phyloP scores from a whole-genome alignment of 2,329 filamentous ascomycete genomes.

The Diaporthe vaccinii region DNA sequence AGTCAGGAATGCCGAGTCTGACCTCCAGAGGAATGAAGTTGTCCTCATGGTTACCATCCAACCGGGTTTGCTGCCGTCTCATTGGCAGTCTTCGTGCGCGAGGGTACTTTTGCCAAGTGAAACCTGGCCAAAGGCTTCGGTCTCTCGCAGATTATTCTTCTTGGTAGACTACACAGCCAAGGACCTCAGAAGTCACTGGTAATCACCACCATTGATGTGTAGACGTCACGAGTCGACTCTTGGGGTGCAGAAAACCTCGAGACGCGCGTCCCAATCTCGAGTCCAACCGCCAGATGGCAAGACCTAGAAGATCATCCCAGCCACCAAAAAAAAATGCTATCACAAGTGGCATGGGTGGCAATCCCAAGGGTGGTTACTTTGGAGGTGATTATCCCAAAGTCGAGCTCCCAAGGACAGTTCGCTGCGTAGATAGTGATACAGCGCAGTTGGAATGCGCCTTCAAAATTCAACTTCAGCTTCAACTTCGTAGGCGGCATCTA shows the following conservation, averaged over 20 bases:
- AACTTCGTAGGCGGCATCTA: constrained; percentile 67
- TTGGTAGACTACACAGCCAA: neutral
- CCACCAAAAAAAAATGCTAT: neutral
- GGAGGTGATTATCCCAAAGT: neutral
- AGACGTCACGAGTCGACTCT: neutral
- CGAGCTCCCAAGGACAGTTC: neutral
- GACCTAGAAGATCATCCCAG: neutral
- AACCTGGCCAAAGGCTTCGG: neutral
- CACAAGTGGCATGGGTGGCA: neutral
- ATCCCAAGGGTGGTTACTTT: too few species aligned
- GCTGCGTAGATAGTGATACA: neutral
- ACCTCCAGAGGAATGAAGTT: neutral
- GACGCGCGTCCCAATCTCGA: neutral
- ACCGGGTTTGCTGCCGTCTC: neutral
- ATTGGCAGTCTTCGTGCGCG: neutral
- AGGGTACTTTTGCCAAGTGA: neutral
- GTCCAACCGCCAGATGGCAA: neutral
- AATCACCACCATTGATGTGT: neutral
- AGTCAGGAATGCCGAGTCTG: constrained; percentile 8
- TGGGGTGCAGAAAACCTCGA: neutral
- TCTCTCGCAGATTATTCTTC: neutral
- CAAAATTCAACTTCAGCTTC: constrained; percentile 62
- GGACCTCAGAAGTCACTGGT: too few species aligned
- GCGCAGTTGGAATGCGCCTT: neutral
- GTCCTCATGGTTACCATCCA: neutral